Conservation (phyloP, 805 yeast species). For the Kregervanrija fluxuum region DNA sequence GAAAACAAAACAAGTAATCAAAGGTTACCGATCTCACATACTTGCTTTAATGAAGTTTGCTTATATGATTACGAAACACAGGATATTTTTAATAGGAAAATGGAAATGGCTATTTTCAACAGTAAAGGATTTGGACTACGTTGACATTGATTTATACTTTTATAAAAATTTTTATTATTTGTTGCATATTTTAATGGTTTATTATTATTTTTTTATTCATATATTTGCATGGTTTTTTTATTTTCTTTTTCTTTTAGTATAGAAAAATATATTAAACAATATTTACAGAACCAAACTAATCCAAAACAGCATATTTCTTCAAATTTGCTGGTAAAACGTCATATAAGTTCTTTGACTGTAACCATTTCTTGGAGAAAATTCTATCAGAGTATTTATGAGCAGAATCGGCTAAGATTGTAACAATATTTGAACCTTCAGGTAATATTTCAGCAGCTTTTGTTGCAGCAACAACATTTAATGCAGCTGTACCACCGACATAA, state of each 20-base stretch:
- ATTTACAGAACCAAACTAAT: conserved; percentile 11
- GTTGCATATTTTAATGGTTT: neutral
- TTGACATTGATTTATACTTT: conserved; percentile 3
- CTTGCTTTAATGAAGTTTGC: conserved; percentile 89
- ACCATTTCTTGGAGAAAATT: conserved; percentile 72
- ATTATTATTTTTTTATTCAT: neutral
- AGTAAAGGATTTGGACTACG: conserved; percentile 75
- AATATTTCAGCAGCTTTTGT: conserved; percentile 61
- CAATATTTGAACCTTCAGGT: conserved; percentile 77
- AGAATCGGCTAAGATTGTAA: conserved; percentile 83
- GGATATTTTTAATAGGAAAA: conserved; percentile 49
- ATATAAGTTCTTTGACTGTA: conserved; percentile 59
- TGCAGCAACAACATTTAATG: conserved; percentile 88
- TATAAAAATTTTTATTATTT: neutral
- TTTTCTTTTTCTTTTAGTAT: neutral
- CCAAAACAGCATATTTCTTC: conserved; percentile 56
- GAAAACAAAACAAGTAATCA: conserved; percentile 26
- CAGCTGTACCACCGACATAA: conserved; percentile 86
- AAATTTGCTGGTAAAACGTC: conserved; percentile 63
- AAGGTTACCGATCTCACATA: conserved; percentile 79
- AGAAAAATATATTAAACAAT: neutral
- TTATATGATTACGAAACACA: conserved; percentile 55
- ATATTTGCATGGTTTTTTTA: neutral
- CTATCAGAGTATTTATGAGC: conserved; percentile 86
- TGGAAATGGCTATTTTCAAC: conserved; percentile 64